A percentile compares a stretch with the other conserved stretches of the same genome.
Conservation (phyloP, 164 flowering plant species). For the Platanus orientalis region DNA sequence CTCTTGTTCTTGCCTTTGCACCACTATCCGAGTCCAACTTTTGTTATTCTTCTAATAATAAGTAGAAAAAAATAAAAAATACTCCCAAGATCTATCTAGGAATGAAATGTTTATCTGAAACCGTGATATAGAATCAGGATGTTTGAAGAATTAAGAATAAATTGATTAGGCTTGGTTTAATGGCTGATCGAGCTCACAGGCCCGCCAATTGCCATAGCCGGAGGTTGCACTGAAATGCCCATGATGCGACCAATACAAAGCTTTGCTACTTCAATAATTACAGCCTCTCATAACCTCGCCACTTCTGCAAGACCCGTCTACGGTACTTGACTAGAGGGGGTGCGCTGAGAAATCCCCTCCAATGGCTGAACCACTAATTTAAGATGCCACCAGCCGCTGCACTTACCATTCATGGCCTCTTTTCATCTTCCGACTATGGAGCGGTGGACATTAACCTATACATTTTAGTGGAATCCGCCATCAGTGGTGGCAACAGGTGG, state of each 20-base stretch:
- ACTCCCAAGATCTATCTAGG: too few species aligned
- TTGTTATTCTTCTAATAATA: too few species aligned
- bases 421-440: slow-evolving; percentile 29
- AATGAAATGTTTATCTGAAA: too few species aligned
- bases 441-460: slow-evolving; percentile 28
- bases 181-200: slow-evolving; percentile 60
- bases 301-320: slow-evolving; percentile 62
- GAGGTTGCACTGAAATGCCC: slow-evolving; percentile 60
- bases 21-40: too few species aligned
- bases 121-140: too few species aligned
- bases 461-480: slow-evolving; percentile 29
- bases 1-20: too few species aligned
- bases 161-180: slow-evolving; percentile 55
- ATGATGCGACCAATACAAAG: slow-evolving; percentile 51
- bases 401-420: slow-evolving; percentile 42
- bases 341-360: slow-evolving; percentile 39
- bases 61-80: too few species aligned
- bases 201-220: slow-evolving; percentile 58
- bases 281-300: slow-evolving; percentile 63
- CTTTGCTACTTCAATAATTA: slow-evolving; percentile 59
- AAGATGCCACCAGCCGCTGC: slow-evolving; percentile 20
- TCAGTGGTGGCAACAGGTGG: background rate
- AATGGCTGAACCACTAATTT: slow-evolving; percentile 23
- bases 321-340: slow-evolving; percentile 74
- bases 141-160: too few species aligned